Percentiles rank a stretch among this genome's conserved stretches.
These are phyloP conservation scores for Wickerhamiella azymoides DNA, from an alignment of 805 yeast genomes.

Conservation along the genomic window DNA sequence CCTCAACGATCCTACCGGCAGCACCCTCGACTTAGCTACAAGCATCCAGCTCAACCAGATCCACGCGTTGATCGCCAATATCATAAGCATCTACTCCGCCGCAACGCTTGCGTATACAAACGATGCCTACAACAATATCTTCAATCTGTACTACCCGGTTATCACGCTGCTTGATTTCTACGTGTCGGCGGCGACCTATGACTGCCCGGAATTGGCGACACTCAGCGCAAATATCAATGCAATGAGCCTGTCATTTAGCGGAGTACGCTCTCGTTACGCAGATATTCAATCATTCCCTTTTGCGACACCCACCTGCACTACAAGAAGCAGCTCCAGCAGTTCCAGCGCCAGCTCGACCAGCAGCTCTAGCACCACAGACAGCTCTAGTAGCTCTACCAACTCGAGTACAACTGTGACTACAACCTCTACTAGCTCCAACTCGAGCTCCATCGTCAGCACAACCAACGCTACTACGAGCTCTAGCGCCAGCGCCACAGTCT, in stretches of 20 bases:
- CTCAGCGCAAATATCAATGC: background rate
- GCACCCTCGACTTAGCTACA: background rate
- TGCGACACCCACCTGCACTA: background rate
- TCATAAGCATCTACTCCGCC: background rate
- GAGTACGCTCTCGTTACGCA: background rate
- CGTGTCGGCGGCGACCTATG: background rate
- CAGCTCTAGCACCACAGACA: background rate
- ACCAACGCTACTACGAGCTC: background rate
- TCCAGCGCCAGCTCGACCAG: background rate
- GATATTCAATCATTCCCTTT: background rate
- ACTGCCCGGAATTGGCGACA: background rate
- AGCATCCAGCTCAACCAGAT: background rate
- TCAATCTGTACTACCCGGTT: background rate
- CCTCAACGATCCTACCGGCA: background rate
- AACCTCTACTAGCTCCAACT: background rate
- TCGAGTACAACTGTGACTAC: background rate
- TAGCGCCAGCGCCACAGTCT: background rate
- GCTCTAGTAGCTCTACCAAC: background rate
- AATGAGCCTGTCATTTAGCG: background rate
- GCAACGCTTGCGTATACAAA: background rate
- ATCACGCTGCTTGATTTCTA: background rate
- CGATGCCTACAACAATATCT: background rate
- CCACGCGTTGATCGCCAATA: background rate
- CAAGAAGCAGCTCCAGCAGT: background rate
- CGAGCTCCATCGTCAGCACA: background rate